phyloP scores from a whole-genome alignment of 2,329 filamentous ascomycete species.

The Neofusicoccum ribis region DNA sequence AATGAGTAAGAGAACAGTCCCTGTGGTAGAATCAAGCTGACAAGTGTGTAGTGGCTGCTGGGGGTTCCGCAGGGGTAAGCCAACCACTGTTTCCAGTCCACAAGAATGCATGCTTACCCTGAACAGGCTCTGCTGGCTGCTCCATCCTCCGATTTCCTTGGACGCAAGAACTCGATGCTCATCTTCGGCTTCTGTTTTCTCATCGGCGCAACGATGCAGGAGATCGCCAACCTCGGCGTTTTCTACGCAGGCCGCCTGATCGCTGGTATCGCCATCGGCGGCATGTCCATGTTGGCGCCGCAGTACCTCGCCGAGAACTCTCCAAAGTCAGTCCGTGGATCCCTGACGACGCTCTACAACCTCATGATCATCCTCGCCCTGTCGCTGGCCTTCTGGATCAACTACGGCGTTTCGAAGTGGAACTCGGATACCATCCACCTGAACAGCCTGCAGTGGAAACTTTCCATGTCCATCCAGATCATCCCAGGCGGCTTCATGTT shows the following conservation, averaged over 20 bases:
- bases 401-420: constrained; percentile 31
- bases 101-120: not conserved
- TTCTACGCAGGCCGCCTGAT: constrained; percentile 43
- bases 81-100: not conserved
- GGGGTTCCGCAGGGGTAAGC: constrained; percentile 35
- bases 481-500: constrained; percentile 42
- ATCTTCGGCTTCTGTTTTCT: constrained; percentile 36
- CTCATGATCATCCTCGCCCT: constrained; percentile 42
- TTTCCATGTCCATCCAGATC: constrained; percentile 41
- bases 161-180: constrained; percentile 38
- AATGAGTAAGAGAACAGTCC: constrained; percentile 22
- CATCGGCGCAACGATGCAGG: constrained; percentile 37
- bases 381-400: constrained; percentile 37
- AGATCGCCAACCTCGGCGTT: constrained; percentile 37
- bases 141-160: constrained; percentile 40
- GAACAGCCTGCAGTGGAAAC: constrained; percentile 39
- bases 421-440: constrained; percentile 22
- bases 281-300: constrained; percentile 42
- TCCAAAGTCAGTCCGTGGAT: constrained; percentile 43
- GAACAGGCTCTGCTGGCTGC: constrained; percentile 35
- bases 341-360: constrained; percentile 44
- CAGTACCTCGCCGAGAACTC: constrained; percentile 45
- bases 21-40: no score
- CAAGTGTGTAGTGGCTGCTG: constrained; percentile 26
- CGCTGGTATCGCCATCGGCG: constrained; percentile 39